These are phyloP conservation scores for Trichoderma koningii DNA, from an alignment of 2,329 filamentous ascomycete genomes.

Conservation along the genomic window DNA sequence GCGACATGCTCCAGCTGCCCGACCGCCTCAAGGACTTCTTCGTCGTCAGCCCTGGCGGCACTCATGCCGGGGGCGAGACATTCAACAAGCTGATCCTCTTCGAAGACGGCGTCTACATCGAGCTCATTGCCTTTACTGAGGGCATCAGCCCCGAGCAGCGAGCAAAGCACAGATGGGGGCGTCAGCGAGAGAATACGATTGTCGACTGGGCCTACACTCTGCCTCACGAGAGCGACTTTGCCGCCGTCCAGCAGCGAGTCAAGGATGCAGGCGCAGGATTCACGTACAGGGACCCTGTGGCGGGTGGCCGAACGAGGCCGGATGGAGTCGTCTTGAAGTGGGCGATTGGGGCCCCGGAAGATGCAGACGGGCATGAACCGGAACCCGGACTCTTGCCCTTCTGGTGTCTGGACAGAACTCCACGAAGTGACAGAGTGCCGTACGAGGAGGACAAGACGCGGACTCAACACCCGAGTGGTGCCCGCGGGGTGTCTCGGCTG, in stretches of 20 bases:
- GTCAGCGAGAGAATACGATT: constrained; percentile 49
- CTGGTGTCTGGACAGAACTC: constrained; percentile 66
- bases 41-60: constrained; percentile 60
- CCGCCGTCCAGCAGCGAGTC: constrained; percentile 43
- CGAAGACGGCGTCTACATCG: constrained; percentile 65
- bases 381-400: constrained; percentile 60
- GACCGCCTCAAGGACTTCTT: constrained; percentile 56
- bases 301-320: constrained; percentile 56
- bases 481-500: constrained; percentile 52
- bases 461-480: constrained; percentile 53
- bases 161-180: constrained; percentile 60
- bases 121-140: constrained; percentile 64
- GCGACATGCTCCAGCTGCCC: constrained; percentile 49
- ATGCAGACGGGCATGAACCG: constrained; percentile 31
- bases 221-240: constrained; percentile 41
- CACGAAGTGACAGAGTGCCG: constrained; percentile 58
- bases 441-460: constrained; percentile 34
- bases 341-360: constrained; percentile 53
- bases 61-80: constrained; percentile 61
- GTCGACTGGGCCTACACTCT: constrained; percentile 64
- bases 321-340: constrained; percentile 62
- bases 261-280: constrained; percentile 38
- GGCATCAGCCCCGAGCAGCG: constrained; percentile 45
- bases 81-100: constrained; percentile 65
- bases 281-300: constrained; percentile 50